Evolutionary conservation across 805 yeast species (phyloP).

Genomic region (Candida patagonica): DNA sequence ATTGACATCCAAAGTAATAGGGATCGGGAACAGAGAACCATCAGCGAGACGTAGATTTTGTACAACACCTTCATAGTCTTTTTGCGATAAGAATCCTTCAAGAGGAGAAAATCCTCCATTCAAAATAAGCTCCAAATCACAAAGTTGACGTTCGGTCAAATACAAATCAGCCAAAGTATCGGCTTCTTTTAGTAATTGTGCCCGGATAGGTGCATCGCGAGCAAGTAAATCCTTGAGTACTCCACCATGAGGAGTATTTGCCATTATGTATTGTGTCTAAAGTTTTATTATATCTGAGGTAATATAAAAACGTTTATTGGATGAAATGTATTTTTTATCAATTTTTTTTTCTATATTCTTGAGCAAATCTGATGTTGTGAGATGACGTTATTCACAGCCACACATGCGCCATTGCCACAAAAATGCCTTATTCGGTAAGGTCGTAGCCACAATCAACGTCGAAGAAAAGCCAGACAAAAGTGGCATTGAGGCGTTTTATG

Average conservation of each 20-base stretch:
- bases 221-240: constrained; percentile 71
- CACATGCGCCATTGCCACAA: constrained; percentile 4
- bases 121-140: constrained; percentile 85
- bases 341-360: not conserved
- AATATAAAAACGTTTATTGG: not conserved
- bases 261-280: constrained; percentile 24
- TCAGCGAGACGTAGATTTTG: constrained; percentile 56
- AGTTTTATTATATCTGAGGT: not conserved
- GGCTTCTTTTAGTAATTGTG: constrained; percentile 50
- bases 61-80: constrained; percentile 62
- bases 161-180: constrained; percentile 34
- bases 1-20: constrained; percentile 78
- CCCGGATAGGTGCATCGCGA: constrained; percentile 62
- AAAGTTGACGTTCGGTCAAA: constrained; percentile 79
- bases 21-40: constrained; percentile 85
- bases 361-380: no score
- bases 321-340: not conserved
- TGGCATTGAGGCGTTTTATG: no score
- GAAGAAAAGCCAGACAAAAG: no score
- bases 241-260: constrained; percentile 83
- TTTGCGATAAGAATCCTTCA: constrained; percentile 58
- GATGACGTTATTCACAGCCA: constrained; percentile 2
- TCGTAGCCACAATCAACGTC: no score
- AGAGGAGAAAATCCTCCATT: constrained; percentile 93
- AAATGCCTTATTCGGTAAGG: no score